Base-by-base conservation (phyloP, 371 early-diverging fungal species). In the Globomyces sp. region DNA sequence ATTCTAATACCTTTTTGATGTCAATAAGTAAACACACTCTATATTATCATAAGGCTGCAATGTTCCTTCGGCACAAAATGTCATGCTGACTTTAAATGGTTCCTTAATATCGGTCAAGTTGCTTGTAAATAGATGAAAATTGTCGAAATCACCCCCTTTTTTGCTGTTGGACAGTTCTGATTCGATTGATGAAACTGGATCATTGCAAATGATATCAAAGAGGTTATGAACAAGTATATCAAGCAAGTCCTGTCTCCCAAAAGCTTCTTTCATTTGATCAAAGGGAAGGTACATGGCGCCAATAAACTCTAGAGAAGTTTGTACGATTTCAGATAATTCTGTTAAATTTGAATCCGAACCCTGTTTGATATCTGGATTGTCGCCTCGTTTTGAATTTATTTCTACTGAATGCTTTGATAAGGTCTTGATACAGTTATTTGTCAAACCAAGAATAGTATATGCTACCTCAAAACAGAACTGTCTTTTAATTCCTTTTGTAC, bases 211-310 rank as follows among this genome's bases (percentile, higher is more conserved):
- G 8, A 45, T n/a, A 8, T 45, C 44, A 60, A 53, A 49, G 8
- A 51, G 34, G 6, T 36, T 13, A 5, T 71, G 73, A 9, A 86
- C 74, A 37, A 88, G 65, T 8, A 74, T 77, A 58, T 87, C 89
- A 37, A 87, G 69, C 4, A 78, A 72, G 34, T 90, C 90, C n/a
- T 74, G 79, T 1, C 78, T 77, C 49, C 72, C 73, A 53, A 84
- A 84, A 0, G 77, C 72, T 3, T 86, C 86, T 55, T 77, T 81
- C 63, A 89, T 84, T 8, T 80, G 77, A n/a, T 80, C 78, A 10
- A 82, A 75, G 37, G 64, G 71, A 39, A 72, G 58, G 55, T 87
- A 87, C 71, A 89, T 62, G 3, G 85, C 86, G 1, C 77, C 67
- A 37, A 88, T 72, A 37, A 87, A 78, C 34, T 79, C 79, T 39